These are phyloP conservation scores for Mycosphaerella arachidis DNA, from an alignment of 2,329 filamentous ascomycete species.

Conservation along the genomic window DNA sequence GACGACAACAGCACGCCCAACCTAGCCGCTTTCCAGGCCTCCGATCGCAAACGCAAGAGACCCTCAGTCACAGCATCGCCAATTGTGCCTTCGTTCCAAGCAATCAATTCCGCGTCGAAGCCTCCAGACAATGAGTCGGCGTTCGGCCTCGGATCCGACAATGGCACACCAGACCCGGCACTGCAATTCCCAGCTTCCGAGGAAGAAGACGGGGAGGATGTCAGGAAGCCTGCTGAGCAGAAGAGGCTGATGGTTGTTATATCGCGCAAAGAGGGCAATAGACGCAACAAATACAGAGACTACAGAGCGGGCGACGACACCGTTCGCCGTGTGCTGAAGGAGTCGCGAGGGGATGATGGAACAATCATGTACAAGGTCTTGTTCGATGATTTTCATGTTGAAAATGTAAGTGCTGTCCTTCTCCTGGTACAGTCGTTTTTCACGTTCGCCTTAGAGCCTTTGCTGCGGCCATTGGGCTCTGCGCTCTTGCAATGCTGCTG, in stretches of 20 bases:
- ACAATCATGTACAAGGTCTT: conserved; percentile 39
- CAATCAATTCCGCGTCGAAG: conserved; percentile 13
- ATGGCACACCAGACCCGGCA: neutral
- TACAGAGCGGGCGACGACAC: conserved; percentile 24
- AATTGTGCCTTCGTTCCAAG: conserved; percentile 10
- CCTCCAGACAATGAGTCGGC: conserved; percentile 7
- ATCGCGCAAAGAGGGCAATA: conserved; percentile 16
- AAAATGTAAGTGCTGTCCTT: conserved; percentile 37
- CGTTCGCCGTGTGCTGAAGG: conserved; percentile 40
- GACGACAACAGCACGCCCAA: conserved; percentile 12
- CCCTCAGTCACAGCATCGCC: conserved; percentile 5
- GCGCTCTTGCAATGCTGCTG: neutral
- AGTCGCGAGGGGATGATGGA: conserved; percentile 31
- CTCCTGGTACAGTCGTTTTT: neutral
- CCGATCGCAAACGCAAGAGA: conserved; percentile 9
- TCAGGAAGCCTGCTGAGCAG: neutral
- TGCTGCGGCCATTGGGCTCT: neutral
- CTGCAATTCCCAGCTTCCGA: neutral
- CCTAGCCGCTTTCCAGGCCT: conserved; percentile 6
- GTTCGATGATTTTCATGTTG: conserved; percentile 37
- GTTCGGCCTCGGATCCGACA: conserved; percentile 9
- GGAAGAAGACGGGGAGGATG: conserved; percentile 4
- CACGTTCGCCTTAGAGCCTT: neutral
- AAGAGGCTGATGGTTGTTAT: conserved; percentile 11
- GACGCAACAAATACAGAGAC: conserved; percentile 24